Evolutionary conservation across 163 green algal species (phyloP).

Genomic region (Chlorella variabilis): DNA sequence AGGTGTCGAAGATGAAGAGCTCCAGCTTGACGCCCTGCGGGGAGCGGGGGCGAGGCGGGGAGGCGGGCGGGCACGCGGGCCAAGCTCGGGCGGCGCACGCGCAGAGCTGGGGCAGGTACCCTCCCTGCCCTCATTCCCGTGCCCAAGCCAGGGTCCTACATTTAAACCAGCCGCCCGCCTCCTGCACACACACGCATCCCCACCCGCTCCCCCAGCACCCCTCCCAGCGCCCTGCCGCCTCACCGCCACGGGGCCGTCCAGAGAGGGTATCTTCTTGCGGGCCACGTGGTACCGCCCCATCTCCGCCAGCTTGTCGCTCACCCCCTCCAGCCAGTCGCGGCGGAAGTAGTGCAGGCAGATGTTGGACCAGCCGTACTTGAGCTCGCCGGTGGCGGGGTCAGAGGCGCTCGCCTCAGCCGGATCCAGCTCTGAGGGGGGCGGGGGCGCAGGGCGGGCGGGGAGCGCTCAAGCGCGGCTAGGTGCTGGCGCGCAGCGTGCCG

Average conservation of each 20-base stretch:
- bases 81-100: too few relatives aligned
- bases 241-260: conserved; percentile 63
- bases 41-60: neutral
- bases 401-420: conserved; percentile 59
- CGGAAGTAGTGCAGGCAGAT: conserved; percentile 96
- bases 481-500: too few relatives aligned
- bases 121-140: too few relatives aligned
- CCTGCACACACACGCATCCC: too few relatives aligned
- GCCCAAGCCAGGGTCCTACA: too few relatives aligned
- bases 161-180: too few relatives aligned
- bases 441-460: neutral
- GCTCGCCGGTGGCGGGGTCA: conserved; percentile 65
- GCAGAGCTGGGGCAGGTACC: too few relatives aligned
- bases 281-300: conserved; percentile 86
- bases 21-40: conserved; percentile 93
- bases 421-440: conserved; percentile 59
- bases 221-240: too few relatives aligned
- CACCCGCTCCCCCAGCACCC: too few relatives aligned
- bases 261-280: conserved; percentile 85
- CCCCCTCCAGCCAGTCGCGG: conserved; percentile 69
- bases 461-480: neutral
- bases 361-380: conserved; percentile 95
- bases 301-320: conserved; percentile 45
- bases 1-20: conserved; percentile 98
- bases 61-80: neutral